phyloP scores from a whole-genome alignment of 2,329 filamentous ascomycete species.

The Aspergillus pseudoviridinutans region DNA sequence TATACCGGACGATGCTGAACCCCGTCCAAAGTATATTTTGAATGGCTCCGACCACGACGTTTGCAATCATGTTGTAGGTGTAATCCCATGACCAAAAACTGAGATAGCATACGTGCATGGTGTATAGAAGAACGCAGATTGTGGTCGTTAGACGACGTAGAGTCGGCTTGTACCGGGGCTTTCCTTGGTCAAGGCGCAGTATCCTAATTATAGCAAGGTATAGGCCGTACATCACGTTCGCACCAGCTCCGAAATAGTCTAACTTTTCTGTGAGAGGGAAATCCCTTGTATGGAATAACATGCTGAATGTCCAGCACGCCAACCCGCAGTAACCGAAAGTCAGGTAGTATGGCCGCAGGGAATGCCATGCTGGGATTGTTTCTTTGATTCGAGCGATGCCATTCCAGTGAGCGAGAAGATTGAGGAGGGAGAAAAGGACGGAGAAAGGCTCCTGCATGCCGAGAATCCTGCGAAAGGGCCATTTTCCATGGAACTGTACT shows the following conservation, averaged over 20 bases:
- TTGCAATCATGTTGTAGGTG: conserved; percentile 96
- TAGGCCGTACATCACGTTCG: conserved; percentile 82
- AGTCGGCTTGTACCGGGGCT: conserved; percentile 45
- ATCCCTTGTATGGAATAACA: conserved; percentile 89
- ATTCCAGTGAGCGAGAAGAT: conserved; percentile 77
- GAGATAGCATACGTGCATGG: conserved; percentile 75
- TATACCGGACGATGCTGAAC: conserved; percentile 74
- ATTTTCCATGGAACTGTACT: conserved; percentile 97
- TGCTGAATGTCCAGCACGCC: conserved; percentile 79
- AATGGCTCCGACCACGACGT: conserved; percentile 74
- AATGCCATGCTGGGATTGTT: conserved; percentile 67
- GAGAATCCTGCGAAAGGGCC: conserved; percentile 87
- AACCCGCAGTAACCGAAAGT: conserved; percentile 76
- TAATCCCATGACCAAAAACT: conserved; percentile 90
- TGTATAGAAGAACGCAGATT: conserved; percentile 67
- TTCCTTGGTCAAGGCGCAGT: conserved; percentile 69
- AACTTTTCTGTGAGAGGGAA: conserved; percentile 82
- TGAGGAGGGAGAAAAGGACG: conserved; percentile 88
- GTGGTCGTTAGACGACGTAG: conserved; percentile 71
- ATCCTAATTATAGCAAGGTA: conserved; percentile 81
- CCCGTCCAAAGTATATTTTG: conserved; percentile 82
- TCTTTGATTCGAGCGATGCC: conserved; percentile 70
- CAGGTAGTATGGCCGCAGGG: conserved; percentile 76
- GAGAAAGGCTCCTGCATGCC: conserved; percentile 94
- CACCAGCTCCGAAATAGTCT: conserved; percentile 93